These are phyloP conservation scores for Litsea cubeba DNA, from an alignment of 164 flowering plant genomes.

Conservation along the genomic window DNA sequence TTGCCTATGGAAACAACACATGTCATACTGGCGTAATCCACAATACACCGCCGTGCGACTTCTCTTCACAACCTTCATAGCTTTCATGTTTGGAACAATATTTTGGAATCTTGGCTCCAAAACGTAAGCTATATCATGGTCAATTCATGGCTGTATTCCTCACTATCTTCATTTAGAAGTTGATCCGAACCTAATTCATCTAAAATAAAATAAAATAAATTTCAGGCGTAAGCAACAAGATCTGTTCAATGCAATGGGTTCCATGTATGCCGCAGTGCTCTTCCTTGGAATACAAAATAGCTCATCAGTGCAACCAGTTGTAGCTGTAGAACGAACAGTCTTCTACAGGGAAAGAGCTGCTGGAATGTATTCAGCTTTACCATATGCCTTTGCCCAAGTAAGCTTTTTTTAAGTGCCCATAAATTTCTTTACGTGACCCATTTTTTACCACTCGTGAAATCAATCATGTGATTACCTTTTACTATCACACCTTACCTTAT, in stretches of 20 bases:
- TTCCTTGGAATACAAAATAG: slow-evolving; percentile 51
- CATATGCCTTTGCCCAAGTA: slow-evolving; percentile 65
- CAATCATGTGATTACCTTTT: no score
- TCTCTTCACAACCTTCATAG: slow-evolving; percentile 42
- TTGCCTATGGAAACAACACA: slow-evolving; percentile 51
- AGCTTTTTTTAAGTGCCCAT: not conserved
- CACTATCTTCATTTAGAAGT: not conserved
- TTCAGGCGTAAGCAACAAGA: slow-evolving; percentile 32
- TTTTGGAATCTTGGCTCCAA: slow-evolving; percentile 41
- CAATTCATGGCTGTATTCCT: not conserved
- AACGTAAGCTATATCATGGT: slow-evolving; percentile 15
- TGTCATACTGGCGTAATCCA: slow-evolving; percentile 56
- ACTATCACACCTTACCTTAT: not conserved
- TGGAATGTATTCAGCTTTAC: slow-evolving; percentile 57
- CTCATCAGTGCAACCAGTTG: slow-evolving; percentile 54
- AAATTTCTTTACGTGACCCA: not conserved
- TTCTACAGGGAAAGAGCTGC: slow-evolving; percentile 60
- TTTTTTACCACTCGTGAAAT: not conserved
- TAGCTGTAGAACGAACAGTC: slow-evolving; percentile 51
- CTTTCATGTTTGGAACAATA: slow-evolving; percentile 46
- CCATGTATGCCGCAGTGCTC: slow-evolving; percentile 52
- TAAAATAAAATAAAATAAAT: not conserved
- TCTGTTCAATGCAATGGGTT: slow-evolving; percentile 56
- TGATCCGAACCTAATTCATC: not conserved
- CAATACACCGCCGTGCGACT: slow-evolving; percentile 46